Percentiles rank a stretch among this genome's conserved stretches.
Evolutionary conservation across 169 alveolate genomes (phyloP).

Genomic region (Cryptosporidium baileyi): DNA sequence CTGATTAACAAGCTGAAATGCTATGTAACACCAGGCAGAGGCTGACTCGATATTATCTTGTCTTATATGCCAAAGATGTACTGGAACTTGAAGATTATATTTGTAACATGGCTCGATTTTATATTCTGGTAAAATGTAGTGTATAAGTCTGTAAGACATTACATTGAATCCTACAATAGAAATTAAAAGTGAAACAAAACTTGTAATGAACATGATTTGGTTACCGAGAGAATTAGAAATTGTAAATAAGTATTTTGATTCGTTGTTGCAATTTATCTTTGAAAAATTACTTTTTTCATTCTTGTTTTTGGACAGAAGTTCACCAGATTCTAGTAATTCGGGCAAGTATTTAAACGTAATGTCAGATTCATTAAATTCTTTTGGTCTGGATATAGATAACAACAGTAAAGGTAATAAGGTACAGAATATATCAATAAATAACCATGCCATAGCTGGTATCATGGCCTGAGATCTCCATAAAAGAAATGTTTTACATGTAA

Average conservation of each 20-base stretch:
- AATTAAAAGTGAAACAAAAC: not conserved
- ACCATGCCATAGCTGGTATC: conserved; percentile 65
- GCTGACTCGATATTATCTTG: conserved; percentile 65
- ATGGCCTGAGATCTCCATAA: conserved; percentile 65
- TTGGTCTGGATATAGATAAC: conserved; percentile 36
- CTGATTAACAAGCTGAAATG: conserved; percentile 47
- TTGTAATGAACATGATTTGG: not conserved
- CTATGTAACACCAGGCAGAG: conserved; percentile 62
- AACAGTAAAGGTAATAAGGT: conserved; percentile 28
- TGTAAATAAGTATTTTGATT: not conserved
- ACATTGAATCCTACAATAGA: conserved; percentile 1
- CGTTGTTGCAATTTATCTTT: not conserved
- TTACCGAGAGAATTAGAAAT: not conserved
- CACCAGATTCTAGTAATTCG: not conserved
- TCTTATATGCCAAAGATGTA: conserved; percentile 41
- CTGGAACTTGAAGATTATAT: conserved; percentile 17
- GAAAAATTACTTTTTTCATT: not conserved
- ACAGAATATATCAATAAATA: conserved; percentile 58
- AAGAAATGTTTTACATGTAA: conserved; percentile 33
- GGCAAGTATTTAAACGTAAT: not conserved
- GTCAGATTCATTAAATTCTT: not conserved
- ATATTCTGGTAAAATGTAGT: conserved; percentile 23
- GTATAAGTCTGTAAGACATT: conserved; percentile 13
- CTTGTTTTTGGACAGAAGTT: not conserved
- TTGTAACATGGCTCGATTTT: conserved; percentile 4